Conservation (phyloP, 139 green algal genomes). For the Haematococcus lacustris region DNA sequence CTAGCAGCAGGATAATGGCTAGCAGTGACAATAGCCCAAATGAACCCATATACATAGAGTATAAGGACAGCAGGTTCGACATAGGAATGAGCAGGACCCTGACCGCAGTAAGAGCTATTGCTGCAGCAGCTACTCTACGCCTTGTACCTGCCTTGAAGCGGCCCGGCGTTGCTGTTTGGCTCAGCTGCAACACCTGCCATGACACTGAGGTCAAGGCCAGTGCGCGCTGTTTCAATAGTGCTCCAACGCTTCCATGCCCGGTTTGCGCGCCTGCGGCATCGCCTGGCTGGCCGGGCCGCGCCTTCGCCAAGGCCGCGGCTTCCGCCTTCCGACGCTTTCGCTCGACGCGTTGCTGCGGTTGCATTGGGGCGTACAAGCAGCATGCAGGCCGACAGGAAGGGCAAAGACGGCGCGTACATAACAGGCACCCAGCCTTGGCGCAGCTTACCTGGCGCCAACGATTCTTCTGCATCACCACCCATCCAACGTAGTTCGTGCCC, state of each 20-base stretch:
- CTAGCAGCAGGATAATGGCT: background rate
- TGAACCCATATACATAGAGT: background rate
- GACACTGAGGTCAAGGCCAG: slow-evolving; percentile 26
- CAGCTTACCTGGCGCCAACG: too few relatives aligned
- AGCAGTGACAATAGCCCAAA: background rate
- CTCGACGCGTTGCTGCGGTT: slow-evolving; percentile 2
- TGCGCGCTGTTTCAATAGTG: slow-evolving; percentile 49
- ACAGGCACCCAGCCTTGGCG: too few relatives aligned
- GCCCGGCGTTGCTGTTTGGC: slow-evolving; percentile 33
- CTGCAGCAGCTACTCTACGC: background rate
- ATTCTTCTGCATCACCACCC: too few relatives aligned
- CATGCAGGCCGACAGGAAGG: background rate
- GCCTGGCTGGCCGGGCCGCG: background rate
- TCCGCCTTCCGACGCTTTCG: slow-evolving; percentile 31
- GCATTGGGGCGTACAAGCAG: background rate
- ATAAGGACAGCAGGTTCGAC: background rate
- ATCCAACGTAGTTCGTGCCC: too few relatives aligned
- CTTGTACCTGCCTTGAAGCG: slow-evolving; percentile 22
- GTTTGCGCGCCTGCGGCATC: slow-evolving; percentile 2
- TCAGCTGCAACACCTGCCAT: slow-evolving; percentile 83
- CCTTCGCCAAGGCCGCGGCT: slow-evolving; percentile 6
- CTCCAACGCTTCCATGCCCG: slow-evolving; percentile 26
- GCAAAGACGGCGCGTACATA: background rate
- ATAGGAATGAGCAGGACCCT: background rate
- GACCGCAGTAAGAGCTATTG: background rate